phyloP scores from a whole-genome alignment of 2,329 filamentous ascomycete species.

The Colletotrichum lupini region DNA sequence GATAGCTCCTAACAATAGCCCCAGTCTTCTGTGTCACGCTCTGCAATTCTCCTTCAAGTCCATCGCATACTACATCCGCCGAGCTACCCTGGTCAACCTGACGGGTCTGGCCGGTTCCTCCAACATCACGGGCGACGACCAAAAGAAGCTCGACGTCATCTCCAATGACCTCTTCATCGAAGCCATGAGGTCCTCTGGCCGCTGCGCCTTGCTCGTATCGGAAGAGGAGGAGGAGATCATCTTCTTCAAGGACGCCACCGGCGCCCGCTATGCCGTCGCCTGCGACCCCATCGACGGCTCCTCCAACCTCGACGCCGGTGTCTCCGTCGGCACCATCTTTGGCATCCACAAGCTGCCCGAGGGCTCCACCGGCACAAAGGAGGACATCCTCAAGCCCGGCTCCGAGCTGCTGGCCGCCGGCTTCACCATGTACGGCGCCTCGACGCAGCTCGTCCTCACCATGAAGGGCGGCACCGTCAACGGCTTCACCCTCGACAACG shows the following conservation, averaged over 20 bases:
- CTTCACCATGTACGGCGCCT: slow-evolving; percentile 99
- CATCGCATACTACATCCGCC: slow-evolving; percentile 98
- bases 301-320: slow-evolving; percentile 96
- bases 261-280: slow-evolving; percentile 91
- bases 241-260: slow-evolving; percentile 80
- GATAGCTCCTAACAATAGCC: slow-evolving; percentile 4
- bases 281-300: slow-evolving; percentile 99
- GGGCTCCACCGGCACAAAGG: slow-evolving; percentile 77
- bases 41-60: slow-evolving; percentile 99
- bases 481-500: slow-evolving; percentile 97
- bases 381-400: slow-evolving; percentile 89
- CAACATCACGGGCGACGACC: slow-evolving; percentile 96
- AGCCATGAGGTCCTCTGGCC: slow-evolving; percentile 92
- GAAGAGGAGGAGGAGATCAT: slow-evolving; percentile 97
- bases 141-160: slow-evolving; percentile 99
- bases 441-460: slow-evolving; percentile 94
- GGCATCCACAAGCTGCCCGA: slow-evolving; percentile 91
- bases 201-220: slow-evolving; percentile 92
- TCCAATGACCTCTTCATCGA: slow-evolving; percentile 98
- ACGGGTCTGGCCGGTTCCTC: slow-evolving; percentile 94
- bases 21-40: slow-evolving; percentile 92
- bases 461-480: slow-evolving; percentile 95
- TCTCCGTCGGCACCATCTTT: slow-evolving; percentile 98
- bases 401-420: slow-evolving; percentile 92
- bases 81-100: slow-evolving; percentile 93